Base-by-base conservation (phyloP, 768 basidiomycete genomes). In the Neoboletus brunneissimus region DNA sequence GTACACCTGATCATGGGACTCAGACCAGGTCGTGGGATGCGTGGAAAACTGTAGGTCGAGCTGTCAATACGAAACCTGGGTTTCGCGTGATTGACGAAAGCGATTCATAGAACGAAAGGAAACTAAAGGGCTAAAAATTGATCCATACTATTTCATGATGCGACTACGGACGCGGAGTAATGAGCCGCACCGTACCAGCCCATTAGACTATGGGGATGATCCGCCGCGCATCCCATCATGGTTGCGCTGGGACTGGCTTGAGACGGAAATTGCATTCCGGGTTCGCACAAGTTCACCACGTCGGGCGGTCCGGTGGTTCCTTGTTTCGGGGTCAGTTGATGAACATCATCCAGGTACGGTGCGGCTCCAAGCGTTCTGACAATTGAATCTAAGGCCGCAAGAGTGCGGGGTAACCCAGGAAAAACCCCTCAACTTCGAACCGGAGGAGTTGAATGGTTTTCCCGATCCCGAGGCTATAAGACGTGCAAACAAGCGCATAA, bases 321-420 rank as follows among this genome's bases (percentile, higher is more conserved):
- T 22, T 37, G 16, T 32, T 32, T 47, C 13, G 13, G 2, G 13
- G 15, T 16, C 32, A 52, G 25, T 44, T 29, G n/a, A 29, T 23
- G 12, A 35, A 31, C 45, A 3, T n/a, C 1, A 18, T 22, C 22
- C 48, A 51, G 55, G 57, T 42, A 59, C 49, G 20, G 15, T 3
- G 3, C 7, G 15, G 38, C 32, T 44, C 42, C 40, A 51, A 54
- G 42, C 13, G 15, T 18, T 13, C 27, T n/a, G 31, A 48, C 29
- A 41, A 41, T 45, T 25, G 42, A 42, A 44, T 43, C 20, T 20
- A 18, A 27, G 2, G 18, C 40, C n/a, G 10, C 4, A 18, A 9
- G 29, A 15, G 5, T 23, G 22, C 59, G 63, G 66, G 34, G 62
- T 62, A 67, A 55, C 63, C 60, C 55, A 32, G 67, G 62, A 62